phyloP scores from a whole-genome alignment of 768 basidiomycete genomes.

The Lactarius hatsudake region DNA sequence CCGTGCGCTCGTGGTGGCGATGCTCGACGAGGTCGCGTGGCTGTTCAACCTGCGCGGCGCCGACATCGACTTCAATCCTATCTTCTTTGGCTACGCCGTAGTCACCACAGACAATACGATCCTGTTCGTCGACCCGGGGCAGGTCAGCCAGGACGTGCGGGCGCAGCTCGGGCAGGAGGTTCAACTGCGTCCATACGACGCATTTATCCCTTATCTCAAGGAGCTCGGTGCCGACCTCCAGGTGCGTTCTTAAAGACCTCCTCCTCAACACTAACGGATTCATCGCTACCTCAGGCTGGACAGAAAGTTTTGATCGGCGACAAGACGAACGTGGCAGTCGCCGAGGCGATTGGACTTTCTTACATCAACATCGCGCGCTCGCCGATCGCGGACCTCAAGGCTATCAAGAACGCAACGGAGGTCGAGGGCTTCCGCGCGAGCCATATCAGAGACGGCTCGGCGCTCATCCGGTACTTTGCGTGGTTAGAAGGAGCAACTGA shows the following conservation, averaged over 20 bases:
- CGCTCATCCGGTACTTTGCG: constrained; percentile 84
- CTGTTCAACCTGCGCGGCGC: constrained; percentile 88
- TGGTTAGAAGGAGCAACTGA: constrained; percentile 92
- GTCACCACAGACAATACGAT: constrained; percentile 54
- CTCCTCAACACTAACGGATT: not conserved
- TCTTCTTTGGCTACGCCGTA: constrained; percentile 91
- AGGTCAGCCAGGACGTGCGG: constrained; percentile 48
- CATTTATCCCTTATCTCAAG: constrained; percentile 63
- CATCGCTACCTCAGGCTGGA: not conserved
- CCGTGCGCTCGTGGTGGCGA: constrained; percentile 77
- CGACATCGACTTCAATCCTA: constrained; percentile 89
- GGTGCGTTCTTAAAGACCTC: not conserved
- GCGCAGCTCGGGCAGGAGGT: constrained; percentile 56
- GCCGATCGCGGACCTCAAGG: constrained; percentile 73
- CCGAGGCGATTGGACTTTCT: constrained; percentile 73
- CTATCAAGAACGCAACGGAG: constrained; percentile 79
- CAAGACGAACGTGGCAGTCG: constrained; percentile 78
- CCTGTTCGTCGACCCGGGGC: constrained; percentile 64
- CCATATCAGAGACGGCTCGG: constrained; percentile 88
- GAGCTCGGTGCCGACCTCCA: constrained; percentile 40
- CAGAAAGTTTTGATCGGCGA: constrained; percentile 76
- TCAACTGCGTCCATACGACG: constrained; percentile 65
- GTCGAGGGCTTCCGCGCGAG: constrained; percentile 85
- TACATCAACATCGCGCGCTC: constrained; percentile 63
- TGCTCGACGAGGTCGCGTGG: constrained; percentile 96